Conservation (phyloP, 208 protist species). For the Acanthamoeba castellanii region DNA sequence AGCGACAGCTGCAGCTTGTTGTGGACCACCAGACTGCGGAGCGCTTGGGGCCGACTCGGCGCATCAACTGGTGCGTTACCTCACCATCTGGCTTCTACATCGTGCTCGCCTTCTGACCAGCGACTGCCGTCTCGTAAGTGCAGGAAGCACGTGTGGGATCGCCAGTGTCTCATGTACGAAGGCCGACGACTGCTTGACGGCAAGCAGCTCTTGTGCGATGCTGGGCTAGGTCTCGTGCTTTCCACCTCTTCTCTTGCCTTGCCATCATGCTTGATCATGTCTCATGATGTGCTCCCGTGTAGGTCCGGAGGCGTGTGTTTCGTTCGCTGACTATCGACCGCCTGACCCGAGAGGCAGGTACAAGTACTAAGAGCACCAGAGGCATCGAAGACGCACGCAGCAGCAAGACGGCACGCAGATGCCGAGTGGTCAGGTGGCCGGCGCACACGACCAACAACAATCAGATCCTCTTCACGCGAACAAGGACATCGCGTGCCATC, state of each 20-base stretch:
- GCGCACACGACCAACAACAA: neutral
- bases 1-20: neutral
- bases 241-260: neutral
- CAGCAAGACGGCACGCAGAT: neutral
- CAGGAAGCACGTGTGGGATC: conserved; percentile 57
- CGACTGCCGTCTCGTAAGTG: neutral
- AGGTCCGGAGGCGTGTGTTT: neutral
- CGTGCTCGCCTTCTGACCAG: neutral
- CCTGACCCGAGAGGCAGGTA: conserved; percentile 14
- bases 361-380: neutral
- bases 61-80: neutral
- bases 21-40: neutral
- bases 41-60: neutral
- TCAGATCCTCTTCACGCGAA: neutral
- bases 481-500: neutral
- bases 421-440: too few species aligned
- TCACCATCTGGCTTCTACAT: neutral
- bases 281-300: neutral
- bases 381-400: too few species aligned
- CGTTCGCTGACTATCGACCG: conserved; percentile 28
- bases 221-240: neutral
- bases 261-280: neutral
- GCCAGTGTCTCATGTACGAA: neutral
- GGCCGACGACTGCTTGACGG: conserved; percentile 1
- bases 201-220: conserved; percentile 10